A percentile compares a stretch with the other conserved stretches of the same genome.
These are phyloP conservation scores for Fusarium albosuccineum DNA, from an alignment of 2,329 filamentous ascomycete species.

Conservation along the genomic window DNA sequence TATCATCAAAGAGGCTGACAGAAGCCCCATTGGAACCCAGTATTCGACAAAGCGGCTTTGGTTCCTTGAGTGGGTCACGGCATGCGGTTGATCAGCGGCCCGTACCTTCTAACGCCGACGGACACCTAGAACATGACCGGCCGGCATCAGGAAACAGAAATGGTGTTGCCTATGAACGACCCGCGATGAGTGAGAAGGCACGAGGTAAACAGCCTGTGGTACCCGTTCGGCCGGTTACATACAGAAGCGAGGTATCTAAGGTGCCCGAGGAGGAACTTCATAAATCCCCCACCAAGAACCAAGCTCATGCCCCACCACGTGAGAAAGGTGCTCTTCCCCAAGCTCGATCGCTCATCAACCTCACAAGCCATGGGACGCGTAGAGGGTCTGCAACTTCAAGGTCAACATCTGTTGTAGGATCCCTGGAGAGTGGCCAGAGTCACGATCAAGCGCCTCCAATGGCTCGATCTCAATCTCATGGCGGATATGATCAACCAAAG, in stretches of 20 bases:
- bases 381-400: conserved; percentile 40
- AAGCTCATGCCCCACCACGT: conserved; percentile 25
- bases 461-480: conserved; percentile 51
- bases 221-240: conserved; percentile 28
- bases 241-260: conserved; percentile 27
- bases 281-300: conserved; percentile 17
- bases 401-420: conserved; percentile 41
- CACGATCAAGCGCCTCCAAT: conserved; percentile 43
- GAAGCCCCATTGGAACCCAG: conserved; percentile 46
- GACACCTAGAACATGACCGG: conserved; percentile 18
- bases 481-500: conserved; percentile 43
- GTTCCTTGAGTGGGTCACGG: conserved; percentile 39
- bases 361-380: conserved; percentile 35
- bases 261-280: conserved; percentile 16
- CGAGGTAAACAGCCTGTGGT: conserved; percentile 61
- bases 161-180: conserved; percentile 18
- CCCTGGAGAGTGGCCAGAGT: conserved; percentile 38
- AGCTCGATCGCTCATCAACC: conserved; percentile 43
- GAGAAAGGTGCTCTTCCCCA: conserved; percentile 37
- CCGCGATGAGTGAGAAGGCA: conserved; percentile 59
- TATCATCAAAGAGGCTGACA: conserved; percentile 58
- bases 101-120: conserved; percentile 48
- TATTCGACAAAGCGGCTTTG: conserved; percentile 49
- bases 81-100: conserved; percentile 42
- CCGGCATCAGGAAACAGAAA: conserved; percentile 12